Conservation (phyloP, 2,329 filamentous ascomycete genomes). For the Massarina eburnea region DNA sequence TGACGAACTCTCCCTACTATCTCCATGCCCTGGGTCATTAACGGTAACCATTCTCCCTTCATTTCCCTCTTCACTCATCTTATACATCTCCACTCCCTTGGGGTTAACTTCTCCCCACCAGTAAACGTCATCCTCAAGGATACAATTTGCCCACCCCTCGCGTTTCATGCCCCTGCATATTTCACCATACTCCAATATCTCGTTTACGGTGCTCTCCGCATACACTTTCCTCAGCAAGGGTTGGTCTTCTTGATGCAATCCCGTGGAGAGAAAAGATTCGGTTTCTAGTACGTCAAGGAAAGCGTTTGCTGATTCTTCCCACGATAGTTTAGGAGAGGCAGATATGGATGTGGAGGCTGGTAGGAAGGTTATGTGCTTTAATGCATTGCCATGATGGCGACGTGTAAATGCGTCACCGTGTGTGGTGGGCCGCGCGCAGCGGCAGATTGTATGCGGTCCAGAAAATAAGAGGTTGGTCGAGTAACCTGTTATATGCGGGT, state of each 20-base stretch:
- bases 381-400: conserved; percentile 1
- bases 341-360: background rate
- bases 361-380: conserved; percentile 1
- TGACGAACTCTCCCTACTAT: too few species aligned
- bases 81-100: background rate
- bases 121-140: conserved; percentile 4
- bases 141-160: background rate
- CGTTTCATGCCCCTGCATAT: conserved; percentile 1
- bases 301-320: conserved; percentile 1
- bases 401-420: conserved; percentile 7
- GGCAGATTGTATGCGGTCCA: conserved; percentile 3
- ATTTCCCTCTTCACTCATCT: too few species aligned
- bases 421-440: background rate
- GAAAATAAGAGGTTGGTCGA: background rate
- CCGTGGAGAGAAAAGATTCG: background rate
- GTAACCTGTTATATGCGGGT: conserved; percentile 4
- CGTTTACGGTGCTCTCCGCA: conserved; percentile 1
- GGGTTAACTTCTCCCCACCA: conserved; percentile 2
- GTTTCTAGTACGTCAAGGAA: conserved; percentile 1
- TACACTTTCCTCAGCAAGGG: background rate
- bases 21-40: too few species aligned
- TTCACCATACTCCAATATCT: background rate
- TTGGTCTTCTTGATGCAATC: conserved; percentile 4
- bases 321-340: background rate
- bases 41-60: too few species aligned